Base-by-base conservation (phyloP, 2,329 filamentous ascomycete genomes). In the Arthrobotrys iridis region DNA sequence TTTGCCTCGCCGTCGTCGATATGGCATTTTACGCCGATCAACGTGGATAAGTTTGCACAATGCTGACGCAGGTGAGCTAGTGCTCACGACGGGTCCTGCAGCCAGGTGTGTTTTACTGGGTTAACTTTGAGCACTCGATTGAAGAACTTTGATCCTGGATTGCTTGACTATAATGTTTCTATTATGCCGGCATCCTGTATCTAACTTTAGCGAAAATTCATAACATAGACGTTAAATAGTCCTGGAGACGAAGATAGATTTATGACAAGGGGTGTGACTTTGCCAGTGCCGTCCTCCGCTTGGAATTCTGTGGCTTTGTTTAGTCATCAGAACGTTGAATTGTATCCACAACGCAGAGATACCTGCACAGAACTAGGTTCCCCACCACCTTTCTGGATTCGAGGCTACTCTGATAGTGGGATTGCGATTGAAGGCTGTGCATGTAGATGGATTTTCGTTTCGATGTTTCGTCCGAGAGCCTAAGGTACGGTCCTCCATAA, bases 201-300 rank as follows among this genome's bases (percentile, higher is more conserved):
- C 70, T 67, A 74, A 74, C 52, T 74, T 74, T 74, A 67, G 70
- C 66, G 66, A 71, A 71, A 45, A 24, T 28, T 30, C 15, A 37
- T 28, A 33, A 35, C 26, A 10, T 45, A n/a, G 37, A 60, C 43
- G 59, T 13, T 43, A 18, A 33, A 40, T 18, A 46, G 35, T 28
- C 20, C 20, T 26, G 43, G 33, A 60, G 55, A 70, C 45, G 64
- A 60, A 50, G 55, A 28, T 45, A 48, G 28, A 22, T 28, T 37
- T 35, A n/a, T 33, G n/a, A 40, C 65, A 60, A 45, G 66, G 37
- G 30, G 40, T 30, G 15, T 10, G 11, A n/a, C 5, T 35, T 40
- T 37, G 41, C 28, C 18, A 50, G n/a, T n/a, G n/a, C 55, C 11
- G 18, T 3, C 24, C 2, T 24, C 7, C 8, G 1, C 6, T 43